phyloP scores from a whole-genome alignment of 371 early-diverging fungal genomes.

The Mucor circinelloides region DNA sequence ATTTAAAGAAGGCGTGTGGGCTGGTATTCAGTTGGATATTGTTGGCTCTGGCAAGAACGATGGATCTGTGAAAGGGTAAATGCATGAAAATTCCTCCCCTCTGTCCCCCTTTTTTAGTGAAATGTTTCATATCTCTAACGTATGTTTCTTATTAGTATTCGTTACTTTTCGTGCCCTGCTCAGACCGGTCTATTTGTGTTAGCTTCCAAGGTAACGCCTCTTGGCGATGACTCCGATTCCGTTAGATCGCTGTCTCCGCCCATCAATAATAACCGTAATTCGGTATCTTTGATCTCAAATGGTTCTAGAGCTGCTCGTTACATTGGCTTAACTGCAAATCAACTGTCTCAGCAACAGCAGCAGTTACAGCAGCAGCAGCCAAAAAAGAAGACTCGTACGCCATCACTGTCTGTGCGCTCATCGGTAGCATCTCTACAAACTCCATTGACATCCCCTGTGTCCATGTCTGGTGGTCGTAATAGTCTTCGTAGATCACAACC shows the following conservation, averaged over 20 bases:
- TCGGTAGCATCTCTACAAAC: constrained; percentile 14
- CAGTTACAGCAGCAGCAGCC: constrained; percentile 26
- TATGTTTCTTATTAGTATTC: constrained; percentile 14
- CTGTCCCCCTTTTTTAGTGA: not conserved
- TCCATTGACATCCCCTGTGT: constrained; percentile 24
- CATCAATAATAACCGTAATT: not conserved
- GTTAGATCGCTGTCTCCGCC: constrained; percentile 42
- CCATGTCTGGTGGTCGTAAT: constrained; percentile 5
- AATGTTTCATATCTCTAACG: not conserved
- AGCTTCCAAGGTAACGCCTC: constrained; percentile 25
- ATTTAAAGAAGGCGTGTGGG: constrained; percentile 77
- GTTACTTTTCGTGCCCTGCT: constrained; percentile 34
- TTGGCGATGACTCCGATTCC: constrained; percentile 38
- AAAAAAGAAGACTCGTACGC: constrained; percentile 20
- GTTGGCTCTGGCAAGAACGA: constrained; percentile 76
- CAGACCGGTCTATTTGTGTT: constrained; percentile 35
- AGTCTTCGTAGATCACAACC: constrained; percentile 18
- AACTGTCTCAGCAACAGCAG: constrained; percentile 47
- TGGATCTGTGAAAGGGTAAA: constrained; percentile 68
- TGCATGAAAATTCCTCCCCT: not conserved
- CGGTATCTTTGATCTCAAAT: constrained; percentile 50
- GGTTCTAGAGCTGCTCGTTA: constrained; percentile 66
- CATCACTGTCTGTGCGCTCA: constrained; percentile 9
- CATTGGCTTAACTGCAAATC: constrained; percentile 61
- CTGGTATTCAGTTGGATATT: constrained; percentile 74